Base-by-base conservation (phyloP, 108 stramenopile genomes). In the Mayamaea pseudoterrestris region DNA sequence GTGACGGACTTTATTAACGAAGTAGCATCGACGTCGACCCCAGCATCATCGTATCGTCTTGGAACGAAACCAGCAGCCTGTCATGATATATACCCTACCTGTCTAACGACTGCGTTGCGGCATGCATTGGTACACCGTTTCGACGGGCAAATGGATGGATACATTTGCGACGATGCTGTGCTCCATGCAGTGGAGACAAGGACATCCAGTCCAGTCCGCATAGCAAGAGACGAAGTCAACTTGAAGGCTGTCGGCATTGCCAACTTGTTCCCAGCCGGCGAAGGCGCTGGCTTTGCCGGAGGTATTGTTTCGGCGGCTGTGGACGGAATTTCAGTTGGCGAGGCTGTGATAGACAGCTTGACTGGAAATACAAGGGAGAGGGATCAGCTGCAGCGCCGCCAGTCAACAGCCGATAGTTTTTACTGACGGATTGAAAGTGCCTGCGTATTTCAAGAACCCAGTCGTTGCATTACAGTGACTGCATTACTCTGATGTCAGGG, bases 271-370 rank as follows among this genome's bases (percentile, higher is more conserved):
- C 93, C 93, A 5, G 68, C 83, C 0, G 95, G 95, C 12, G 95
- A 96, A 67, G 95, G 95, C 21, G 95, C 95, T 35, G 95, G 95
- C 14, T 96, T 90, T 67, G 95, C 95, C 30, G 95, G 95, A 21
- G 95, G 95, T 2, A 96, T 96, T 35, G 93, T 96, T 41, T 90
- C 85, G 39, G 95, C 95, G 27, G 92, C 92, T 14, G 90, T 93
- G 34, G 95, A 96, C 60, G 95, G 95, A 22, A 54, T 90, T 12
- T 49, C 69, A 13, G 92, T 94, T 27, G 95, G 81, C 16, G 68
- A 80, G 44, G 71, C 83, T 7, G 67, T 95, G 16, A 48, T 80
- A 48, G 66, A 66, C 28, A 60, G 16, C 11, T 12, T 34, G 32
- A 11, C 32, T 34, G n/a, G n/a, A n/a, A n/a, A n/a, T n/a, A n/a